These are phyloP conservation scores for Globisporangium lucens DNA, from an alignment of 352 stramenopile genomes.

Conservation along the genomic window DNA sequence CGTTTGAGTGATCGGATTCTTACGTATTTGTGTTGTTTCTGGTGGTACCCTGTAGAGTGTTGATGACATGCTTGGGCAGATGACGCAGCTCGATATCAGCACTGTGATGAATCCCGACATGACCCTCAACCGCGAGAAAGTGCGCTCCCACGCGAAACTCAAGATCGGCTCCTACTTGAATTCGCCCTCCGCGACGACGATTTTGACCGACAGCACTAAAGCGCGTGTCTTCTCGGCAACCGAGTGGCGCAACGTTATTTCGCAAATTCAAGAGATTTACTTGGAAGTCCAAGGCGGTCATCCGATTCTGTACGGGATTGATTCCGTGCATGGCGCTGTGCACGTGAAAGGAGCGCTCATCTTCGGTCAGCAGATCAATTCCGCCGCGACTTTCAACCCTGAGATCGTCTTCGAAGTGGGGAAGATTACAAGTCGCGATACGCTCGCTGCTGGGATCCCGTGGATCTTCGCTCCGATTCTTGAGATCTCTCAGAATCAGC, in stretches of 20 bases:
- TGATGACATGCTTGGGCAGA: constrained; percentile 81
- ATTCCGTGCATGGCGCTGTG: constrained; percentile 90
- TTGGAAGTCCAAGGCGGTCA: constrained; percentile 51
- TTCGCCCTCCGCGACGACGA: constrained; percentile 40
- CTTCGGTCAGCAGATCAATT: constrained; percentile 89
- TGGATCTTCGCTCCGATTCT: constrained; percentile 91
- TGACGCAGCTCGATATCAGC: constrained; percentile 90
- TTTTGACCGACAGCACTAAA: constrained; percentile 23
- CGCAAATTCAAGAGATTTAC: constrained; percentile 77
- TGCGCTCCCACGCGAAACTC: constrained; percentile 67
- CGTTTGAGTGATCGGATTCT: neutral
- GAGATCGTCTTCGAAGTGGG: constrained; percentile 68
- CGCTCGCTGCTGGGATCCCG: constrained; percentile 77
- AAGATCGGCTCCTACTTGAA: constrained; percentile 91
- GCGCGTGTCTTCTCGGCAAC: constrained; percentile 40
- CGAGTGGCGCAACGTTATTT: constrained; percentile 73
- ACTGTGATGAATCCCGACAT: constrained; percentile 65
- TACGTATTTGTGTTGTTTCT: neutral
- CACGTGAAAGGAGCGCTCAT: constrained; percentile 81
- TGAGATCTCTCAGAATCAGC: constrained; percentile 82
- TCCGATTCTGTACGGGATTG: constrained; percentile 85
- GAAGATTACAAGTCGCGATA: constrained; percentile 78
- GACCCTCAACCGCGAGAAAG: constrained; percentile 54
- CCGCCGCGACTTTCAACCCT: constrained; percentile 86
- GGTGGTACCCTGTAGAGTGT: constrained; percentile 14